Evolutionary conservation across 1,139 yeast species (phyloP), one percentile per base, ranked within the genome.

Genomic region (Hyphopichia fennica): DNA sequence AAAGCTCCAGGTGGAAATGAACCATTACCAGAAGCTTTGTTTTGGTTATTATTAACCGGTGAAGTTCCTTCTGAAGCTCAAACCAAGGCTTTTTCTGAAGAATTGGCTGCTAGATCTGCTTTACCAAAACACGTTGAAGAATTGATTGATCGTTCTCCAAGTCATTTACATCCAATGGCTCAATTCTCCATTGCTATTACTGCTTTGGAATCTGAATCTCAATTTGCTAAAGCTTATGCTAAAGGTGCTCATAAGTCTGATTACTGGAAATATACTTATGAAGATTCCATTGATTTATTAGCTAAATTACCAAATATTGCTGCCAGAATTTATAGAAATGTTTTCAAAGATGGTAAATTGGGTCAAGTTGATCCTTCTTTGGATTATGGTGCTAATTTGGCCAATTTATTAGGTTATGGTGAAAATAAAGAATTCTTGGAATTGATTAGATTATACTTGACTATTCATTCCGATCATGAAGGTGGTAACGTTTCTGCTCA

Each of bases 401-500:
- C 97, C 54, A 70, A 75, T 61, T 71, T 87, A 70, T 77, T 90
- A 62, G 97, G 98, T 60, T 86, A 74, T 71, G 91, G 89, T 63
- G 76, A 77, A 54, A 83, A 87, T 76, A 62, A 69, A 56, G 95
- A 88, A 69, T 91, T 91, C 65, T 81, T 87, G 48, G 96, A 90
- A 72, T 81, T 91, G 62, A 84, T 90, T 83, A 84, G 97, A 77
- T 79, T 91, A 62, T 91, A 91, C 79, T 79, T 89, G 64, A 88
- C 96, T 53, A 85, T 91, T 62, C 98, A 91, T 77, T 90, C 96
- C 43, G 97, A 91, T 71, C 98, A 91, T 75, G 98, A 91, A 77
- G 97, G 97, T 75, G 98, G 98, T 72, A 91, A 91, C 65, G 98
- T 91, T 49, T 88, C 96, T 49, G 97, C 97, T 41, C 98, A 91